Evolutionary conservation across 768 basidiomycete species (phyloP), one percentile per base, ranked within the genome.

Genomic region (Pulveroboletus sp.): DNA sequence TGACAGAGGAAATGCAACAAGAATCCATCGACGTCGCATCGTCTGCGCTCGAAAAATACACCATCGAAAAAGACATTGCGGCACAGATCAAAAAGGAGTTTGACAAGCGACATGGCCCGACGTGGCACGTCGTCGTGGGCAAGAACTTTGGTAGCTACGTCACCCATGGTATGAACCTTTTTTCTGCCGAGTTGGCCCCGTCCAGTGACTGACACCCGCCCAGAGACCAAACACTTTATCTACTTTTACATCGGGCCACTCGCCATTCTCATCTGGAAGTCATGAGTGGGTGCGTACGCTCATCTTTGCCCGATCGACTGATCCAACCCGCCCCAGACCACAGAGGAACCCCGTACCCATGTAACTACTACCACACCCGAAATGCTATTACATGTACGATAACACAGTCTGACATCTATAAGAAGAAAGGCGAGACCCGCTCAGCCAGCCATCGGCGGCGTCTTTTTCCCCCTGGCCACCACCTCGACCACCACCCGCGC

Each of bases 81-180:
- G 93, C 94, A 35, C 85, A 90, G 70, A 90, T 97, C 81, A 98
- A 98, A 81, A 94, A 94, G 72, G 93, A 97, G 75, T 93, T 94
- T 67, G 95, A 98, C 78, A 78, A 84, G 72, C 76, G 87, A 70
- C 85, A 92, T 59, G 91, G 92, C 21, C 84, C 90, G 48, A 97
- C 94, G 59, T 98, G 95, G 95, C 95, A 98, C 68, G 93, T 94
- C 68, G 94, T 98, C 57, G 95, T 95, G 43, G 95, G 95, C 52
- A 97, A 95, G 78, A 97, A 97, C 75, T 97, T 95, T 81, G 94
- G 94, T 43, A 92, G 90, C 73, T 97, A 94, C 66, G 94, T 97
- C 36, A 97, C 94, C 38, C 94, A 97, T 64, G 94, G 94, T 95
- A 58, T 60, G 85, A 45, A 49, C 47, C 24, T 12, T 32, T 2